Conservation (phyloP, 2,329 filamentous ascomycete species). For the Eutypa lata region DNA sequence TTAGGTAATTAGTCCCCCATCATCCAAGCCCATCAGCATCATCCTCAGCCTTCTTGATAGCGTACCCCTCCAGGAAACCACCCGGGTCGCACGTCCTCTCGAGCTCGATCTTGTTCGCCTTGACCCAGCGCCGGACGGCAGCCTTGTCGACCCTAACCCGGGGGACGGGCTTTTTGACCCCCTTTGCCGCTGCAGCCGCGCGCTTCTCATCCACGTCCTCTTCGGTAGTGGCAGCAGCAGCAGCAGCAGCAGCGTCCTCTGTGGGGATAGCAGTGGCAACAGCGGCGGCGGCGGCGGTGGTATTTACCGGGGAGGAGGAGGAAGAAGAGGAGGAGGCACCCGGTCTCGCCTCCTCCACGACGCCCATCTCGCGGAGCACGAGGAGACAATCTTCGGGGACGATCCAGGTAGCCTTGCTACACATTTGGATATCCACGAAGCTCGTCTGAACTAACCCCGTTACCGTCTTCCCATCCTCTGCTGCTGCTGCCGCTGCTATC, state of each 20-base stretch:
- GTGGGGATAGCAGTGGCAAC: background rate
- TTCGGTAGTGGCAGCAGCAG: background rate
- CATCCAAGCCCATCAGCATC: background rate
- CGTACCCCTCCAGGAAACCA: constrained; percentile 71
- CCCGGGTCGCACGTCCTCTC: constrained; percentile 67
- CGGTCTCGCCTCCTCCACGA: constrained; percentile 58
- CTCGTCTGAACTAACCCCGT: constrained; percentile 11
- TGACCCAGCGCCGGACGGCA: constrained; percentile 64
- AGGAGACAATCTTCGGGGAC: constrained; percentile 77
- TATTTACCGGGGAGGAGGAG: background rate
- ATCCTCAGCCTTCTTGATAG: constrained; percentile 37
- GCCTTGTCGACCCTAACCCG: constrained; percentile 52
- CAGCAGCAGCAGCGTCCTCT: too few species aligned
- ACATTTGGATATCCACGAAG: constrained; percentile 64
- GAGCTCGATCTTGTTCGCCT: constrained; percentile 58
- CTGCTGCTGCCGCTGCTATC: constrained; percentile 6
- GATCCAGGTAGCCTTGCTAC: constrained; percentile 80
- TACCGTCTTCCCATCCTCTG: constrained; percentile 27
- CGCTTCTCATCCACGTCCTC: too few species aligned
- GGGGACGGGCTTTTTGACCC: constrained; percentile 27
- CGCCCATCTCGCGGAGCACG: constrained; percentile 75
- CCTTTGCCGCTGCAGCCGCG: background rate
- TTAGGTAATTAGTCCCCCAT: too few species aligned
- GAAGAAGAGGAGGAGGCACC: constrained; percentile 17
- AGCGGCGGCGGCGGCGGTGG: background rate